Base-by-base conservation (phyloP, 2,329 filamentous ascomycete genomes). In the Mariannaea sp. region DNA sequence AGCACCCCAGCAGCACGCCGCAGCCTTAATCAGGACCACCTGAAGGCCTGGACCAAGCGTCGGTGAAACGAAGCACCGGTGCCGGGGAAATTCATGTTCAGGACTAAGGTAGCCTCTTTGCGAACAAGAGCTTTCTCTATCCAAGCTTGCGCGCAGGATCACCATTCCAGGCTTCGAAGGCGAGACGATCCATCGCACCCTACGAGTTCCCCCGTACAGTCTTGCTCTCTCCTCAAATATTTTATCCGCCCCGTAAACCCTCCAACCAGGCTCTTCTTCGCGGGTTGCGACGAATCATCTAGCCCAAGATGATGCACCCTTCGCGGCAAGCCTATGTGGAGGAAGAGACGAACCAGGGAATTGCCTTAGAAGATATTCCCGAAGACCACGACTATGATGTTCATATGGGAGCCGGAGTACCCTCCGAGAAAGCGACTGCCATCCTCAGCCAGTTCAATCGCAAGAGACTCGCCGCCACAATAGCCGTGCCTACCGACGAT, bases 401-500 rank as follows among this genome's bases (percentile, higher is more conserved):
- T 47, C 87, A 87, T 19, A 78, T 84, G 26, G 78, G 77, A 3
- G 80, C 83, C 16, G 89, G 89, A 40, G 85, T 88, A 39, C 83
- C 87, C 7, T 83, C 89, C 4, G 89, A 94, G 69, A 91, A 90
- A 70, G 91, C 91, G 3, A 92, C 90, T 3, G 90, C 90, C 12
- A 86, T 97, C 49, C 78, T 95, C 16, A 87, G 84, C 27, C 92
- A 97, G 70, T 94, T 99, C 72, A 89, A 92, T 66, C 89, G 93
- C 57, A 97, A 96, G 74, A 86, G 92, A 67, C 84, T 91, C 67
- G 92, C 92, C 9, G 92, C 92, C 14, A 88, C 89, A 9, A 90
- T 97, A 64, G 88, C 89, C 10, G 94, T 99, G 3, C 94, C 93
- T 1, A 99, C 95, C 49, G 92, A 97, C 70, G 94, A 99, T 77